A percentile compares a stretch with the other conserved stretches of the same genome.
phyloP scores from a whole-genome alignment of 768 basidiomycete species.

The Nevesoporus exiguus region DNA sequence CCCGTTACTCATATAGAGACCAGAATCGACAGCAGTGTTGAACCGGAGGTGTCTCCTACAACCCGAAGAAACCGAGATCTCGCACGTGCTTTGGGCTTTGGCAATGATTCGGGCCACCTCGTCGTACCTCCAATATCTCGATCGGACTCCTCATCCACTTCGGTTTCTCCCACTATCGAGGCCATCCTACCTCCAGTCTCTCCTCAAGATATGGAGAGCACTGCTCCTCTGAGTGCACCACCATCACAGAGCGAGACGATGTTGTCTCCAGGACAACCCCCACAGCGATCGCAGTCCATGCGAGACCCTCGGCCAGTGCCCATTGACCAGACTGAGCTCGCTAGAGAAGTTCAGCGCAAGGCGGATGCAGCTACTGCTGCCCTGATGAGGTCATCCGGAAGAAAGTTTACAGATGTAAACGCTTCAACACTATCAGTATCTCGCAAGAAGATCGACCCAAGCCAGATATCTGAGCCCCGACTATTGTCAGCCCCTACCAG shows the following conservation, averaged over 20 bases:
- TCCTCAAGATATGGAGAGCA: conserved; percentile 16
- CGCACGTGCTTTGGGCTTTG: conserved; percentile 70
- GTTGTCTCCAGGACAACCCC: conserved; percentile 17
- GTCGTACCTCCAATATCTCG: conserved; percentile 18
- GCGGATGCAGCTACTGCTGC: conserved; percentile 63
- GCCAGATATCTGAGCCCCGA: conserved; percentile 63
- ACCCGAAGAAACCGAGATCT: conserved; percentile 68
- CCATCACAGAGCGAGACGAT: conserved; percentile 1
- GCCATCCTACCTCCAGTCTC: conserved; percentile 27
- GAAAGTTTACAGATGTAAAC: conserved; percentile 40
- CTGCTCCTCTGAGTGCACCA: conserved; percentile 2
- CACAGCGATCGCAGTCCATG: conserved; percentile 34
- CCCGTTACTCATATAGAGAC: conserved; percentile 35
- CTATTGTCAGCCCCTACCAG: conserved; percentile 66
- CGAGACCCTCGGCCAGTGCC: conserved; percentile 39
- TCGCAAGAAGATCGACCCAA: conserved; percentile 57
- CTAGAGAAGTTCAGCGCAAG: conserved; percentile 63
- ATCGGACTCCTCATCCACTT: conserved; percentile 28
- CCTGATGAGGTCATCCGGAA: conserved; percentile 48
- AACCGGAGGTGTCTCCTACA: conserved; percentile 43
- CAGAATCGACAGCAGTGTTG: conserved; percentile 25
- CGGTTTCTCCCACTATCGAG: conserved; percentile 35
- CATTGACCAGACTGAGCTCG: conserved; percentile 53
- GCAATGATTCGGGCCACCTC: conserved; percentile 35
- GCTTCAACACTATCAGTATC: conserved; percentile 39